Base-by-base conservation (phyloP, 1,139 yeast genomes). In the Candida mesenterica region DNA sequence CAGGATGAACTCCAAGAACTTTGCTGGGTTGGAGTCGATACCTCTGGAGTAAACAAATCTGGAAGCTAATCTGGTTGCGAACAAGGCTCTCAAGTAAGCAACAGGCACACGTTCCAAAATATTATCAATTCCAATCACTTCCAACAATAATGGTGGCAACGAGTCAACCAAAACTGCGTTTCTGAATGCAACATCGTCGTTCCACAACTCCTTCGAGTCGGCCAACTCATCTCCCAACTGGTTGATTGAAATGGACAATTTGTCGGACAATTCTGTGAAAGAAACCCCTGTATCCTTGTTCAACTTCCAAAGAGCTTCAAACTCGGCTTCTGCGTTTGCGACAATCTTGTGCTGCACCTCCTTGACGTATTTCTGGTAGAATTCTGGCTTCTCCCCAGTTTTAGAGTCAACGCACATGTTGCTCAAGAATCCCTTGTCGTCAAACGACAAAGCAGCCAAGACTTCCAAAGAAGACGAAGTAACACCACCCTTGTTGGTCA, bases 401-500 rank as follows among this genome's bases (percentile, higher is more conserved):
- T 60, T 59, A 31, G 71, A 55, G 42, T 76, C 72, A 40, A 85
- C 79, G 59, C 95, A 85, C 95, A 85, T 85, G 57, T 82, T 65
- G 42, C 72, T 59, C 53, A 77, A 70, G 69, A 90, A 92, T 31
- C 82, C 89, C 38, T 75, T 77, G 61, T 92, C 98, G 52, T 82
- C 90, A 58, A 92, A 83, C 3, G 96, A 85, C 46, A 92, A 77
- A 4, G 98, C 92, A 10, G 97, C 96, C 52, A 92, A 75, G 14
- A 92, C 98, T 65, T 92, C 98, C 49, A 88, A 72, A 2, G 97
- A 90, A 1, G 97, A 89, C 1, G 97, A 90, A 2, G 98, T 92
- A 36, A 92, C 98, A 67, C 98, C 98, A 56, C 98, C 98, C 68
- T 92, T 92, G 65, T 92, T 92, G 38, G 97, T 88, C 14, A 97